phyloP scores from a whole-genome alignment of 768 basidiomycete species.

The Boletus sp. region DNA sequence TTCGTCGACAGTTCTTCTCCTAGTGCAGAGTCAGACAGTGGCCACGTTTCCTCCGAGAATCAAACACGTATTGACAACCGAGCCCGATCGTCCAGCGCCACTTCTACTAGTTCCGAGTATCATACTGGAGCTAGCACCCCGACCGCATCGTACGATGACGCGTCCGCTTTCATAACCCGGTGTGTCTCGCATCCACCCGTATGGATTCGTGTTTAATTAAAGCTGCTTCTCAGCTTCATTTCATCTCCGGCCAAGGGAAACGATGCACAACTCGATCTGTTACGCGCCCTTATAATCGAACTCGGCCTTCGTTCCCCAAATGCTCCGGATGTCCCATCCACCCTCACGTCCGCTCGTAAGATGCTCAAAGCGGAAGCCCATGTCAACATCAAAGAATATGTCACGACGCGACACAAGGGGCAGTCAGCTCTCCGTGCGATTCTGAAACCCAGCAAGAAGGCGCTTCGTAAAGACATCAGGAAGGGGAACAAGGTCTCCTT shows the following conservation, averaged over 20 bases:
- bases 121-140: slow-evolving; percentile 12
- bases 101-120: slow-evolving; percentile 8
- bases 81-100: not conserved
- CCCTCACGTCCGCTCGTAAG: slow-evolving; percentile 65
- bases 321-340: slow-evolving; percentile 48
- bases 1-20: not conserved
- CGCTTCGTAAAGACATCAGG: slow-evolving; percentile 61
- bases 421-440: slow-evolving; percentile 57
- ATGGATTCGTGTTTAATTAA: not conserved
- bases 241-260: slow-evolving; percentile 16
- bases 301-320: slow-evolving; percentile 55
- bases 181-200: slow-evolving; percentile 3
- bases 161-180: slow-evolving; percentile 28
- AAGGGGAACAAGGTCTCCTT: slow-evolving; percentile 46
- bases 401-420: slow-evolving; percentile 62
- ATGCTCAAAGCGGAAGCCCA: slow-evolving; percentile 66
- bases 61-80: not conserved
- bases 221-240: slow-evolving; percentile 19
- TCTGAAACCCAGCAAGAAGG: slow-evolving; percentile 59
- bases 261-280: slow-evolving; percentile 47
- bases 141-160: slow-evolving; percentile 24
- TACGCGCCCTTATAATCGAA: slow-evolving; percentile 76
- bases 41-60: not conserved
- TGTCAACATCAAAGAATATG: slow-evolving; percentile 72
- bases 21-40: slow-evolving; percentile 10